Evolutionary conservation across 148 eudicot genomes (phyloP).

Genomic region (Diospyros kaki): DNA sequence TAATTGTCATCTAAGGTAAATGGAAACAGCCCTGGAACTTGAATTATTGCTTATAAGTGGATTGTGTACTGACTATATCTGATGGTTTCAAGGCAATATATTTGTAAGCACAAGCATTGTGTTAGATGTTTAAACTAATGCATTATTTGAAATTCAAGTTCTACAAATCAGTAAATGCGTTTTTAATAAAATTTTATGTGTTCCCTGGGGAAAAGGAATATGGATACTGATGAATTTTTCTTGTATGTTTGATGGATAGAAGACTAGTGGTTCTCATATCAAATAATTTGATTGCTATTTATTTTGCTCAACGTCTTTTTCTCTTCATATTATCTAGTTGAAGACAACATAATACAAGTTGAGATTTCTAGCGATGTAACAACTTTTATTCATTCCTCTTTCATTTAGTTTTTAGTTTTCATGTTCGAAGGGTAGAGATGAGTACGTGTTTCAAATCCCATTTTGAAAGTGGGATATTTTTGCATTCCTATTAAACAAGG

Average conservation of each 20-base stretch:
- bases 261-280: no score
- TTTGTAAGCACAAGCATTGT: neutral
- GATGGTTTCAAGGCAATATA: neutral
- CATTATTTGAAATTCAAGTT: neutral
- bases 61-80: neutral
- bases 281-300: no score
- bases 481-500: neutral
- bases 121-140: neutral
- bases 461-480: neutral
- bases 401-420: no score
- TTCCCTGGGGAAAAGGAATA: neutral
- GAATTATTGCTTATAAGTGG: neutral
- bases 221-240: neutral
- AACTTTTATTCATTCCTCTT: no score
- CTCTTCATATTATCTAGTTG: no score
- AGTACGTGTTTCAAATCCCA: no score
- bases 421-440: no score
- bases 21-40: neutral
- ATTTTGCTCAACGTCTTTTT: no score
- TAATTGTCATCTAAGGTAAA: conserved; percentile 78
- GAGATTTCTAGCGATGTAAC: no score
- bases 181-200: neutral
- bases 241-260: neutral
- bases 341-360: no score
- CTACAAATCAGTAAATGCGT: neutral